Base-by-base conservation (phyloP, 805 yeast genomes). In the Pichia heedii region DNA sequence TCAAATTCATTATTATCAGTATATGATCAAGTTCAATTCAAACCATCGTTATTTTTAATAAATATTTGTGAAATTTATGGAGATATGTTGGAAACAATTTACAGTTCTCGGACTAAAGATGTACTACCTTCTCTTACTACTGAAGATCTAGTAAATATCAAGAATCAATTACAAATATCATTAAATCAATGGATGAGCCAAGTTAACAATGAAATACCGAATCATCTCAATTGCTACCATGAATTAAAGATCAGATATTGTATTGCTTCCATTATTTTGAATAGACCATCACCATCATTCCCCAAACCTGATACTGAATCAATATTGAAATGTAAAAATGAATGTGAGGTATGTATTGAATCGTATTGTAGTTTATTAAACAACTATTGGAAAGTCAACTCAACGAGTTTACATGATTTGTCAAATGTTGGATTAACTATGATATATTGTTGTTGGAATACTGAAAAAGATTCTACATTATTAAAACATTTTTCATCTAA, bases 381-480 rank as follows among this genome's bases (percentile, higher is more conserved):
- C 12, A 29, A 30, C 20, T 51, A 51, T 3, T 51, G 54, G 55
- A 42, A 40, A 27, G 45, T 53, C 3, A 48, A 47, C 5, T 53
- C 55, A 4, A 38, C 44, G 16, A 49, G 51, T 37, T 33, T 55
- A 12, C 52, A 55, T 38, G 58, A 55, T 36, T 34, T 52, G 4
- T 50, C 51, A 9, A 48, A 50, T 5, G 41, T 50, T 20, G 55
- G 58, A 3, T 43, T 54, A 8, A 49, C 57, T 1, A 52, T 54
- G 51, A 43, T 55, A 13, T 55, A 54, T 35, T 54, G 59, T 26
- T 53, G 53, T 18, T 55, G 58, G 58, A 48, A 56, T 35, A 20
- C 51, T 2, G 59, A 55, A 21, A 20, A 43, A 6, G 39, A 46
- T 27, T 46, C 58, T 3, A 41, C 21, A 19, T 41, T 40, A 12